Percentiles rank a stretch among this genome's conserved stretches.
phyloP scores from a whole-genome alignment of 73 alveolate species.

The Halteria grandinella region DNA sequence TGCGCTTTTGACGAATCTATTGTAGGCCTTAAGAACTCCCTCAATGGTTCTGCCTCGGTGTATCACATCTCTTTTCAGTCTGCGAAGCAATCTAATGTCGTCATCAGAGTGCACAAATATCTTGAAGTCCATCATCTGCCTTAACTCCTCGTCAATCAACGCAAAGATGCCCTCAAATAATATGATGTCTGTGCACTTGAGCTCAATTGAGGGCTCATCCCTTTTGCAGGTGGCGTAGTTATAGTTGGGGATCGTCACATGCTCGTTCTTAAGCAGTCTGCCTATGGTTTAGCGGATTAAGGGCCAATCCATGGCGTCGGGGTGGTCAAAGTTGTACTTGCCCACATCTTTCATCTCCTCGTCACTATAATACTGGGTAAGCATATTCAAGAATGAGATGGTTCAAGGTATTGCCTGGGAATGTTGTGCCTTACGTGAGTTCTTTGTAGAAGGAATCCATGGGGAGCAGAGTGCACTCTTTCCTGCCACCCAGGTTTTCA shows the following conservation, averaged over 20 bases:
- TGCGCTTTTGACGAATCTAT: constrained; percentile 94
- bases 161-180: constrained; percentile 97
- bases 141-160: constrained; percentile 90
- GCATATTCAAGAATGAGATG: background rate
- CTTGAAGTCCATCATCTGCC: constrained; percentile 80
- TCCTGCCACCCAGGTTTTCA: constrained; percentile 61
- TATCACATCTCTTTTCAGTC: constrained; percentile 92
- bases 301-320: constrained; percentile 91
- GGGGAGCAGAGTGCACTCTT: constrained; percentile 74
- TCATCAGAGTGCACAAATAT: constrained; percentile 83
- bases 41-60: constrained; percentile 96
- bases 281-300: constrained; percentile 40
- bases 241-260: constrained; percentile 87
- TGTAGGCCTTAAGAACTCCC: constrained; percentile 87
- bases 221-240: constrained; percentile 84
- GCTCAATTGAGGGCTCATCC: constrained; percentile 63
- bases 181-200: constrained; percentile 84
- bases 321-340: constrained; percentile 92
- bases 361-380: constrained; percentile 39
- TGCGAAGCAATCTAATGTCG: constrained; percentile 94
- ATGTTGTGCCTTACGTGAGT: constrained; percentile 75
- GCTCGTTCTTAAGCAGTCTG: constrained; percentile 73
- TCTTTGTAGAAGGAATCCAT: constrained; percentile 91
- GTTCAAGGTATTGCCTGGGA: too few species aligned
- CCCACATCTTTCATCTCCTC: constrained; percentile 73